A percentile compares a stretch with the other conserved stretches of the same genome.
These are phyloP conservation scores for Vaccinium darrowii DNA, from an alignment of 148 eudicot genomes.

Conservation along the genomic window DNA sequence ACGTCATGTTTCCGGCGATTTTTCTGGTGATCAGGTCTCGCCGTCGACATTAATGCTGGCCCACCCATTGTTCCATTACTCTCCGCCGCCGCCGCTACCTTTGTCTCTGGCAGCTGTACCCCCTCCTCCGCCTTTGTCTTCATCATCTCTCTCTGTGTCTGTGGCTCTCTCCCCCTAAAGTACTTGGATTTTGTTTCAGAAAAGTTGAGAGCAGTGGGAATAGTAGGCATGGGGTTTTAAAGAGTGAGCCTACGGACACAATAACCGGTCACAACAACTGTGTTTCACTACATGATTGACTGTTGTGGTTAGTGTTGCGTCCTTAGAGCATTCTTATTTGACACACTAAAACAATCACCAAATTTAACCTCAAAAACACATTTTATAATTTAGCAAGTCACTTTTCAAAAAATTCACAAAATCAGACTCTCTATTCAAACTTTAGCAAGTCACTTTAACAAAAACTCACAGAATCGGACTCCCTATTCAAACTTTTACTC, in stretches of 20 bases:
- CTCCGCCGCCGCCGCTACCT: conserved; percentile 22
- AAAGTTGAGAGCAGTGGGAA: neutral
- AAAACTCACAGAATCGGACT: no score
- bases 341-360: no score
- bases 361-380: no score
- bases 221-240: neutral
- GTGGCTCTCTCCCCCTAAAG: neutral
- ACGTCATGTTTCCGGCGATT: conserved; percentile 32
- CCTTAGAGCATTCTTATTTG: no score
- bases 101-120: neutral
- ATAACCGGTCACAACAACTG: no score
- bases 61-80: neutral
- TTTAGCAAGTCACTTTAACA: no score
- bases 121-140: neutral
- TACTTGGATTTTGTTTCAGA: neutral
- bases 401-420: no score
- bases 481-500: no score
- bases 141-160: neutral
- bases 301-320: no score
- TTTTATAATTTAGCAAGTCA: no score
- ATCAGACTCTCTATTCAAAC: no score
- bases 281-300: no score
- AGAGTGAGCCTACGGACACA: neutral
- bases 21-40: neutral
- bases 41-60: neutral